Conservation (phyloP, 805 yeast species). For the Candida methanosorbosa region DNA sequence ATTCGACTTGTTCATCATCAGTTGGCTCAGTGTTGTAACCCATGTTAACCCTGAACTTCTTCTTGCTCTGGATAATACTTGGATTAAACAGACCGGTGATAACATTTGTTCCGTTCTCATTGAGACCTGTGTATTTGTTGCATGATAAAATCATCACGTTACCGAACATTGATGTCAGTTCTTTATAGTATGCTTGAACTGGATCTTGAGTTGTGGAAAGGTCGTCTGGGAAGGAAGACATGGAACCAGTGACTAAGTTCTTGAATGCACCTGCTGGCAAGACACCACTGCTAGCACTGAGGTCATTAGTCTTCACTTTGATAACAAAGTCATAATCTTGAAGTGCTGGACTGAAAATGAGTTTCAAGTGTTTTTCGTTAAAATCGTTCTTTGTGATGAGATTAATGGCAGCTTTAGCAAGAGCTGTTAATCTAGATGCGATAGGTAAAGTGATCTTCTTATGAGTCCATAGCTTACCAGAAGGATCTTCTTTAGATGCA, state of each 20-base stretch:
- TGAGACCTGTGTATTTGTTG: constrained; percentile 43
- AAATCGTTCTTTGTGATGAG: constrained; percentile 29
- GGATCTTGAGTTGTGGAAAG: constrained; percentile 40
- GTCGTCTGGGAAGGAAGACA: constrained; percentile 33
- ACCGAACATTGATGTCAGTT: constrained; percentile 54
- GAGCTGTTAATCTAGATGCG: constrained; percentile 80
- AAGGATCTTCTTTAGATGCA: constrained; percentile 75
- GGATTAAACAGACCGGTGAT: constrained; percentile 83
- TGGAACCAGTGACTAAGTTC: constrained; percentile 38
- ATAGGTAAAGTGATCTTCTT: constrained; percentile 50
- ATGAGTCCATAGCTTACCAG: constrained; percentile 70
- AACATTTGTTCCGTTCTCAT: constrained; percentile 39
- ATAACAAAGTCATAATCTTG: constrained; percentile 80
- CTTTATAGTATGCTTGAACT: constrained; percentile 47
- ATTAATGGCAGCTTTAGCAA: constrained; percentile 66
- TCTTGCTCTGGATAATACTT: constrained; percentile 44
- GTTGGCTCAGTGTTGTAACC: constrained; percentile 67
- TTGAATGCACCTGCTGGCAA: constrained; percentile 47
- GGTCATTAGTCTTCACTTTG: constrained; percentile 36
- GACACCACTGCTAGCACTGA: constrained; percentile 47
- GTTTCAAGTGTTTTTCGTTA: constrained; percentile 31
- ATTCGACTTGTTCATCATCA: constrained; percentile 37
- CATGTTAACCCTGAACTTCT: constrained; percentile 71
- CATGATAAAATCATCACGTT: constrained; percentile 66
- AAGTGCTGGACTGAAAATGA: constrained; percentile 73